These are phyloP conservation scores for Trichophyton schoenleinii DNA, from an alignment of 2,329 filamentous ascomycete species.

Conservation along the genomic window DNA sequence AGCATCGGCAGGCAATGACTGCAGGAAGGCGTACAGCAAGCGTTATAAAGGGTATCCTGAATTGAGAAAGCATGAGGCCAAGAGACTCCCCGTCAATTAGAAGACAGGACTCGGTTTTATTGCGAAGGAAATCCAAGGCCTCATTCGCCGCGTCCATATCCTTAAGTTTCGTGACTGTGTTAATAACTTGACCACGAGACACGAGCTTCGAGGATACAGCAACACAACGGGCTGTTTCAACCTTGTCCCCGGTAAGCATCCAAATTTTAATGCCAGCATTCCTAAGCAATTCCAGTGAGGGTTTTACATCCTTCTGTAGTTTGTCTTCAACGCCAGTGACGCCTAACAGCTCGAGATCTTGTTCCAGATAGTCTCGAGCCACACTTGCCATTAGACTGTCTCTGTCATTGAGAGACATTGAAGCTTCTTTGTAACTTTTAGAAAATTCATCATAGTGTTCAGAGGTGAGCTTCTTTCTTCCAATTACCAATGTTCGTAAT, in stretches of 20 bases:
- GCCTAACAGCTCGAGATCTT: conserved; percentile 81
- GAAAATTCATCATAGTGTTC: conserved; percentile 75
- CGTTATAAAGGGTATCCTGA: conserved; percentile 73
- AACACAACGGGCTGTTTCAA: conserved; percentile 92
- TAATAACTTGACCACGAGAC: conserved; percentile 84
- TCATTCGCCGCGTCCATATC: conserved; percentile 76
- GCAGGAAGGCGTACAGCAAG: conserved; percentile 77
- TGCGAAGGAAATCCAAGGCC: conserved; percentile 74
- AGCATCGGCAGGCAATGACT: conserved; percentile 92
- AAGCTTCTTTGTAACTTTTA: conserved; percentile 61
- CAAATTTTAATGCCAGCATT: conserved; percentile 98
- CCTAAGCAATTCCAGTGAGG: conserved; percentile 81
- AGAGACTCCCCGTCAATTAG: conserved; percentile 92
- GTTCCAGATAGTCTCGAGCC: conserved; percentile 69
- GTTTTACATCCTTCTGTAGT: conserved; percentile 88
- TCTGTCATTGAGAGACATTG: conserved; percentile 64
- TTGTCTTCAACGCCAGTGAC: conserved; percentile 98
- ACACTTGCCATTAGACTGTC: conserved; percentile 72
- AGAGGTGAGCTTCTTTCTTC: conserved; percentile 69
- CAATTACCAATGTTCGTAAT: conserved; percentile 82
- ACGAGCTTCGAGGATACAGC: conserved; percentile 92
- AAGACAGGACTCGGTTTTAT: conserved; percentile 73
- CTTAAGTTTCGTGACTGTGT: conserved; percentile 77
- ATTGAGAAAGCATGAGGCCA: conserved; percentile 67
- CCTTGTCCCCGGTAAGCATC: conserved; percentile 99